These are phyloP conservation scores for Bryoglossum gracile DNA, from an alignment of 495 filamentous ascomycete genomes.

Conservation along the genomic window DNA sequence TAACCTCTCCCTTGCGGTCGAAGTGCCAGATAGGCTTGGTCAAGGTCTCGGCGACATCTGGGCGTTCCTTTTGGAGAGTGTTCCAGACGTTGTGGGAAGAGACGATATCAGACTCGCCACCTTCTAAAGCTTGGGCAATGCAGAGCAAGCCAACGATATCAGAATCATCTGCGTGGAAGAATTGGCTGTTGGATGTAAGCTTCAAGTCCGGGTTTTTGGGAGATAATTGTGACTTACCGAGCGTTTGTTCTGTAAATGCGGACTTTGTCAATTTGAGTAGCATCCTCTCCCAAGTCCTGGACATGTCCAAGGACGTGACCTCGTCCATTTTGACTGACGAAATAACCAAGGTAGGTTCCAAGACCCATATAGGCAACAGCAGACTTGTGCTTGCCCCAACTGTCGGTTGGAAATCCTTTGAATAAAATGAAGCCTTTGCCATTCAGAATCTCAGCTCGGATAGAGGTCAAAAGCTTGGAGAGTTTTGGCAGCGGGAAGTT, in stretches of 20 bases:
- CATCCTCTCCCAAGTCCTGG: slow-evolving; percentile 81
- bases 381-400: slow-evolving; percentile 74
- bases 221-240: slow-evolving; percentile 40
- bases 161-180: slow-evolving; percentile 75
- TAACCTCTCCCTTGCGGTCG: slow-evolving; percentile 84
- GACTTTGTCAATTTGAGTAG: slow-evolving; percentile 70
- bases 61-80: slow-evolving; percentile 61
- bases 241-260: slow-evolving; percentile 87
- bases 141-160: slow-evolving; percentile 86
- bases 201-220: too few relatives aligned
- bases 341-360: slow-evolving; percentile 80
- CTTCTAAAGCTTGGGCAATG: slow-evolving; percentile 67
- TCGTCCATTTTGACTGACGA: slow-evolving; percentile 74
- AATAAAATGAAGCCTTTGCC: slow-evolving; percentile 89
- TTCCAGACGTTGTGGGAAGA: slow-evolving; percentile 81
- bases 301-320: slow-evolving; percentile 91
- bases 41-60: slow-evolving; percentile 69
- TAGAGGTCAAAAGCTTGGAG: slow-evolving; percentile 40
- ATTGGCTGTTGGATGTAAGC: slow-evolving; percentile 38
- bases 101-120: slow-evolving; percentile 79
- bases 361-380: slow-evolving; percentile 87
- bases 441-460: slow-evolving; percentile 67
- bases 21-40: slow-evolving; percentile 85
- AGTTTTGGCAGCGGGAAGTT: slow-evolving; percentile 63
- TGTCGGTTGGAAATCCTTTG: slow-evolving; percentile 67